phyloP scores from a whole-genome alignment of 257 asterid genomes.

The Solanum sitiens region DNA sequence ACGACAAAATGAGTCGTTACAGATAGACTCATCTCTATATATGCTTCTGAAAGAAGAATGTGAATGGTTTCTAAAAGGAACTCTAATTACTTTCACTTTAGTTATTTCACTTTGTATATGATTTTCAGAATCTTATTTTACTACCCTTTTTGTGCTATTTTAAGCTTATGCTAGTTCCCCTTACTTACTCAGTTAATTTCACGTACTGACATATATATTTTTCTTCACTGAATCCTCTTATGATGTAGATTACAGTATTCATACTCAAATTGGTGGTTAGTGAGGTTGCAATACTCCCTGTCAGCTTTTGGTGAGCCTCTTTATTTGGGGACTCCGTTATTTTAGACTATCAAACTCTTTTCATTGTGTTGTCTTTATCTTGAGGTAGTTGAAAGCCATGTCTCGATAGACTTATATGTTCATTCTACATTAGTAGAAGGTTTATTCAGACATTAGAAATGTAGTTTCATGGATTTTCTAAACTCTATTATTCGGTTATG shows the following conservation, averaged over 20 bases:
- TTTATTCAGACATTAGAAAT: too few relatives aligned
- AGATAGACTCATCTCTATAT: background rate
- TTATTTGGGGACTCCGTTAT: background rate
- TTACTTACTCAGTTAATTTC: too few relatives aligned
- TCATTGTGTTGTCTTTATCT: background rate
- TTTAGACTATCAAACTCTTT: too few relatives aligned
- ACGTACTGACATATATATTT: background rate
- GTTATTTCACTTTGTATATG: background rate
- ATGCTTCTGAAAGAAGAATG: background rate
- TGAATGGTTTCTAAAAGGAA: background rate
- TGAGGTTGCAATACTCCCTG: background rate
- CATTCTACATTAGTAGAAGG: too few relatives aligned
- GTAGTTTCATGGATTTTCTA: background rate
- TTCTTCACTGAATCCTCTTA: background rate
- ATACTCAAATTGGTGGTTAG: background rate
- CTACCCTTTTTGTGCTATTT: background rate
- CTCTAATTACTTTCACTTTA: background rate
- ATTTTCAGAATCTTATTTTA: too few relatives aligned
- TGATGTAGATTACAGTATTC: background rate
- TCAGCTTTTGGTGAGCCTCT: background rate
- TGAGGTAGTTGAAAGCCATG: background rate
- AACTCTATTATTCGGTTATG: background rate
- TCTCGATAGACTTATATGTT: too few relatives aligned
- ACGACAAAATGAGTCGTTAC: too few relatives aligned
- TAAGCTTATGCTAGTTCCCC: background rate